Conservation (phyloP, 2,329 filamentous ascomycete species). For the Cladosporium sp. region DNA sequence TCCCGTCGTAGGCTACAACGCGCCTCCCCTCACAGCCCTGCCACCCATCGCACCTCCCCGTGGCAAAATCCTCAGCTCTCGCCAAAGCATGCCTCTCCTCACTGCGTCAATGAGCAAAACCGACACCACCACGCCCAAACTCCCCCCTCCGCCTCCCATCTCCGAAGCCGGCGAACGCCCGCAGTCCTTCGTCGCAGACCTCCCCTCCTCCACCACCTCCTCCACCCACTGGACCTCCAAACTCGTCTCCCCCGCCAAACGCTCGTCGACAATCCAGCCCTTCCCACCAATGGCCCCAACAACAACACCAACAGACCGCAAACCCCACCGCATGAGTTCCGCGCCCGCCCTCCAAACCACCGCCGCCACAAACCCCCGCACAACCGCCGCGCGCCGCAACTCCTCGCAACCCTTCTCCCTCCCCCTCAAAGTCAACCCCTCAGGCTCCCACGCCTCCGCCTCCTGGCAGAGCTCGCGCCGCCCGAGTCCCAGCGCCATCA, state of each 20-base stretch:
- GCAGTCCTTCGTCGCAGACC: conserved; percentile 24
- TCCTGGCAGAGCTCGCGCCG: conserved; percentile 7
- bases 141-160: conserved; percentile 11
- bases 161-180: conserved; percentile 15
- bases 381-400: conserved; percentile 9
- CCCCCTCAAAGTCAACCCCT: conserved; percentile 30
- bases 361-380: neutral
- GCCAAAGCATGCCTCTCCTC: conserved; percentile 9
- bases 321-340: conserved; percentile 10
- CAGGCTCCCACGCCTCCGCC: conserved; percentile 2
- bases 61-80: conserved; percentile 1
- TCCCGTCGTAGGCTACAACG: conserved; percentile 2
- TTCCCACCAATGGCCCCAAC: neutral
- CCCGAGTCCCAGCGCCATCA: neutral
- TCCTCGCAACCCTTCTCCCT: conserved; percentile 24
- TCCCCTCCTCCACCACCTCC: conserved; percentile 14
- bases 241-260: conserved; percentile 6
- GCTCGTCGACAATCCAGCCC: conserved; percentile 14
- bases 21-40: neutral
- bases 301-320: neutral
- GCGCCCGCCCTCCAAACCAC: neutral
- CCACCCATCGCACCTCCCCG: neutral
- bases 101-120: conserved; percentile 7
- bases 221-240: conserved; percentile 15
- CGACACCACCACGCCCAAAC: conserved; percentile 14